Evolutionary conservation across 2,329 filamentous ascomycete species (phyloP).

Genomic region (Verticillium nubilum): DNA sequence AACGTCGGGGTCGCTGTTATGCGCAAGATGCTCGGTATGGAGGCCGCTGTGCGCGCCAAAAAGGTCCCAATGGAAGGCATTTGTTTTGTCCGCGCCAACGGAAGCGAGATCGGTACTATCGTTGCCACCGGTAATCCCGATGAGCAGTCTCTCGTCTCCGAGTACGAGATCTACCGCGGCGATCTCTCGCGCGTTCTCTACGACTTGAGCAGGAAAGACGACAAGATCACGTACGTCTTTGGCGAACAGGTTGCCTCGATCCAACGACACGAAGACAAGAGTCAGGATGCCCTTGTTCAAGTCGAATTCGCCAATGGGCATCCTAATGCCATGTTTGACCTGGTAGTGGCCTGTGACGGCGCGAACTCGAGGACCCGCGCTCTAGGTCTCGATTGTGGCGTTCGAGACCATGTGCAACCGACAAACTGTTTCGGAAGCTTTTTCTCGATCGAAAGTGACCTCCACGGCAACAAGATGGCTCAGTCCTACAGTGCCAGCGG

Average conservation of each 20-base stretch:
- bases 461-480: slow-evolving; percentile 29
- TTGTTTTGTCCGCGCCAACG: slow-evolving; percentile 29
- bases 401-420: slow-evolving; percentile 29
- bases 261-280: slow-evolving; percentile 8
- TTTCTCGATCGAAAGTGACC: slow-evolving; percentile 31
- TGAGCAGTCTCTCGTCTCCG: slow-evolving; percentile 36
- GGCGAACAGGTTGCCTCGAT: slow-evolving; percentile 22
- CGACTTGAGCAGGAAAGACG: slow-evolving; percentile 18
- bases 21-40: slow-evolving; percentile 32
- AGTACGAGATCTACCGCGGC: slow-evolving; percentile 51
- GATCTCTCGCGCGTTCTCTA: slow-evolving; percentile 41
- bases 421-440: slow-evolving; percentile 34
- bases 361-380: slow-evolving; percentile 39
- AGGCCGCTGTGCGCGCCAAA: slow-evolving; percentile 23
- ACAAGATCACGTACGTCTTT: slow-evolving; percentile 20
- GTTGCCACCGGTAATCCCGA: slow-evolving; percentile 26
- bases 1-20: slow-evolving; percentile 29
- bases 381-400: slow-evolving; percentile 32
- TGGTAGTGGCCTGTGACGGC: slow-evolving; percentile 44
- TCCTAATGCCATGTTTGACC: slow-evolving; percentile 32
- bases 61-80: slow-evolving; percentile 33
- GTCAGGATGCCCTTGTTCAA: slow-evolving; percentile 23
- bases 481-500: slow-evolving; percentile 28
- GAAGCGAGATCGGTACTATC: slow-evolving; percentile 28
- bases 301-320: slow-evolving; percentile 34